Evolutionary conservation across 2,329 filamentous ascomycete genomes (phyloP).

Genomic region (Cytospora chrysosperma): DNA sequence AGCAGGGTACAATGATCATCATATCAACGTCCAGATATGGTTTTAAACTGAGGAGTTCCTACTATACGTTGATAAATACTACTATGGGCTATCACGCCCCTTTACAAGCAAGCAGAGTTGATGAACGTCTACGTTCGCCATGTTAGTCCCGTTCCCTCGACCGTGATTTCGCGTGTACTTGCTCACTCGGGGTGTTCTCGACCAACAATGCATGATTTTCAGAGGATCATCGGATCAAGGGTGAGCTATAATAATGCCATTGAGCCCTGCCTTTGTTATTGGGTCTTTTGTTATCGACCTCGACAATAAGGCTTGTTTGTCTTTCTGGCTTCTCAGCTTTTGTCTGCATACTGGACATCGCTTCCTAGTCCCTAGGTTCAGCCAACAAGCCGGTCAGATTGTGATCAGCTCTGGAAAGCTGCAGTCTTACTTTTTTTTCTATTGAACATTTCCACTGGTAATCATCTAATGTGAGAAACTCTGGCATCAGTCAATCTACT

Average conservation of each 20-base stretch:
- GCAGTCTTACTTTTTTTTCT: no score
- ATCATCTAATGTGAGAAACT: no score
- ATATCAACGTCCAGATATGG: background rate
- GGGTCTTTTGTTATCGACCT: background rate
- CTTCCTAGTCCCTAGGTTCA: background rate
- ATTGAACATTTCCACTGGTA: no score
- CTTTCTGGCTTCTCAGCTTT: background rate
- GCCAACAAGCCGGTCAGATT: no score
- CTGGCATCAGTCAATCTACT: no score
- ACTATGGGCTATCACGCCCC: background rate
- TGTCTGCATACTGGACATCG: background rate
- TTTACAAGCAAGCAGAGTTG: background rate
- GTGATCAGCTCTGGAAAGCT: no score
- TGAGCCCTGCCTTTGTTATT: background rate
- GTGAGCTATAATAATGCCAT: background rate
- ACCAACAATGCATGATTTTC: background rate
- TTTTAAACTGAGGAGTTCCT: background rate
- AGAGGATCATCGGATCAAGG: background rate
- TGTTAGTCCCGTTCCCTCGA: background rate
- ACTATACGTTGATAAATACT: background rate
- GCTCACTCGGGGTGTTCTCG: background rate
- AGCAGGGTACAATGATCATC: background rate
- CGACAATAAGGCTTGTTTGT: background rate
- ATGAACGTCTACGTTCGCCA: background rate
- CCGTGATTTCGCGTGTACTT: background rate